Evolutionary conservation across 495 filamentous ascomycete genomes (phyloP).

Genomic region (Pseudomonodictys pantanalensis): DNA sequence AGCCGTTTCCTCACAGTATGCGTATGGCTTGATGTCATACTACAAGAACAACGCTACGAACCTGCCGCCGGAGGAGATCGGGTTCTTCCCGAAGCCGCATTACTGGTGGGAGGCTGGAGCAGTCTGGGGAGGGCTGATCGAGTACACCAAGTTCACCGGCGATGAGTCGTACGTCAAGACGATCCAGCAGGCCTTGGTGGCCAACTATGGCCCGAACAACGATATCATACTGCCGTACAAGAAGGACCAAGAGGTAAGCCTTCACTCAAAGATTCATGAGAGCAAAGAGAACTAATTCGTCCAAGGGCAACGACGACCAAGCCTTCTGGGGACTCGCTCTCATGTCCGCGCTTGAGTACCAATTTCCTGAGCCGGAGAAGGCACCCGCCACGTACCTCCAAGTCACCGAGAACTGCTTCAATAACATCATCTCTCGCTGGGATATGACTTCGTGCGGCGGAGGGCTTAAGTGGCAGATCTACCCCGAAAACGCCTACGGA

Average conservation of each 20-base stretch:
- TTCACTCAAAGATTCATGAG: background rate
- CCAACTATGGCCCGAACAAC: slow-evolving; percentile 41
- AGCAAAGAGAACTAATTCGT: slow-evolving; percentile 1
- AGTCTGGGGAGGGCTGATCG: slow-evolving; percentile 34
- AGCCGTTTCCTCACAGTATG: slow-evolving; percentile 49
- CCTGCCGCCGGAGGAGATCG: slow-evolving; percentile 13
- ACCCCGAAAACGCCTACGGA: slow-evolving; percentile 47
- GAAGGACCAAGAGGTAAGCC: slow-evolving; percentile 25
- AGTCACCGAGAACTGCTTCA: slow-evolving; percentile 47
- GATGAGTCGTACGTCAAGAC: slow-evolving; percentile 39
- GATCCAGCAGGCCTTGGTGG: slow-evolving; percentile 37
- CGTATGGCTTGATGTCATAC: slow-evolving; percentile 50
- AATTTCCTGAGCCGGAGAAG: slow-evolving; percentile 62
- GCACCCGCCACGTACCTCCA: slow-evolving; percentile 58
- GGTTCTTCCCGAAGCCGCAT: slow-evolving; percentile 40
- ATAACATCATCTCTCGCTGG: slow-evolving; percentile 46
- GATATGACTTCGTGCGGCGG: slow-evolving; percentile 49
- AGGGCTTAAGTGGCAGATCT: slow-evolving; percentile 59
- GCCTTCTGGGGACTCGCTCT: slow-evolving; percentile 77
- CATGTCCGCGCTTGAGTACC: slow-evolving; percentile 69
- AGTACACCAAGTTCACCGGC: slow-evolving; percentile 34
- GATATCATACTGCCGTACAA: slow-evolving; percentile 38
- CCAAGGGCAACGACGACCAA: slow-evolving; percentile 67
- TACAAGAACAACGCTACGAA: slow-evolving; percentile 31
- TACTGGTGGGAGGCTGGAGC: slow-evolving; percentile 46